phyloP scores from a whole-genome alignment of 441 rosid genomes.

The Adansonia grandidieri region DNA sequence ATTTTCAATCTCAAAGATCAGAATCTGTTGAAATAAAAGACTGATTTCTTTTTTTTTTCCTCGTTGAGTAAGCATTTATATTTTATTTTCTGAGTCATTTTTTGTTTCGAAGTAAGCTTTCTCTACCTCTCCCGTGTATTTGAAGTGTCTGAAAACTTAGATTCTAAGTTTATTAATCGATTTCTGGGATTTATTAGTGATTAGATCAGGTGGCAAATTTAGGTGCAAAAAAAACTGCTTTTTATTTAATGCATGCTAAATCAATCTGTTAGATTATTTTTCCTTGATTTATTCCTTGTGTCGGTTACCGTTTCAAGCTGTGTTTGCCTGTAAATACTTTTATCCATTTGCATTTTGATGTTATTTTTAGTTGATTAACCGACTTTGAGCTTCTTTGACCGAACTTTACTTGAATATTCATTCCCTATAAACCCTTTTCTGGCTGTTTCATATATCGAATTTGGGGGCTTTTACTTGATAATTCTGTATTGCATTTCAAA shows the following conservation, averaged over 20 bases:
- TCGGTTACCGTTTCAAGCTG: conserved; percentile 39
- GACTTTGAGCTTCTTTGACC: conserved; percentile 18
- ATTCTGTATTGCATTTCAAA: neutral
- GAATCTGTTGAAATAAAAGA: neutral
- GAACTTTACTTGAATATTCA: neutral
- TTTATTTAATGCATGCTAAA: conserved; percentile 33
- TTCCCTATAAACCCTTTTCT: neutral
- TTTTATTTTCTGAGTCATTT: conserved; percentile 16
- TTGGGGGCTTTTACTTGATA: neutral
- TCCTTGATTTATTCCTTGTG: neutral
- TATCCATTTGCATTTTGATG: neutral
- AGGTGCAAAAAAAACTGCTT: conserved; percentile 35
- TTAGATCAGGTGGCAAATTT: conserved; percentile 48
- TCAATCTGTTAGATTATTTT: conserved; percentile 21
- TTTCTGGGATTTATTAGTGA: conserved; percentile 30
- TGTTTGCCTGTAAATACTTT: conserved; percentile 32
- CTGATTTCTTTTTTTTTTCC: conserved; percentile 1
- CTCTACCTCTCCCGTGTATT: conserved; percentile 33
- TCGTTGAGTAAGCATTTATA: conserved; percentile 9
- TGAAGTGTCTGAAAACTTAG: conserved; percentile 43
- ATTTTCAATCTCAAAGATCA: neutral
- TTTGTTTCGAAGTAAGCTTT: conserved; percentile 18
- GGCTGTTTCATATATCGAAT: too few relatives aligned
- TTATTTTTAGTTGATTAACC: conserved; percentile 14
- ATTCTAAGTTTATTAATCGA: conserved; percentile 39